Evolutionary conservation across 2,329 filamentous ascomycete genomes (phyloP).

Genomic region (Colletotrichum sublineola): DNA sequence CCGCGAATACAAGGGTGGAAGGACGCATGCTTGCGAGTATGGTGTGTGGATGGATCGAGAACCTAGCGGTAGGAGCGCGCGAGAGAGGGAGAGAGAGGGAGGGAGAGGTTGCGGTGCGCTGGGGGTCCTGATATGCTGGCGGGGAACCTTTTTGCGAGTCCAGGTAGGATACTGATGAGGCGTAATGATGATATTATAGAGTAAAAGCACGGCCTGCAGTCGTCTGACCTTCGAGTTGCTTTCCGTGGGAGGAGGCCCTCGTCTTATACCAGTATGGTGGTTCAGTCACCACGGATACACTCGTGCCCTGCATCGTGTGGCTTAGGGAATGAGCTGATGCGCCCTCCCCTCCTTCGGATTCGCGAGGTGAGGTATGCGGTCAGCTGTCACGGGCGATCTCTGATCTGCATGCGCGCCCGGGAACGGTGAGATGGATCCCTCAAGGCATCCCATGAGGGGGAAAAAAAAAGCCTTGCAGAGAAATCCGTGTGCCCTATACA

Average conservation of each 20-base stretch:
- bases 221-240: background rate
- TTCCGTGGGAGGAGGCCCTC: background rate
- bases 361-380: background rate
- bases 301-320: background rate
- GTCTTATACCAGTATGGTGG: background rate
- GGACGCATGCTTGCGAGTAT: slow-evolving; percentile 13
- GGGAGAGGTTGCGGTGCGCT: background rate
- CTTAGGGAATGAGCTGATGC: background rate
- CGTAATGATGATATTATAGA: background rate
- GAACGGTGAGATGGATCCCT: background rate
- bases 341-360: background rate
- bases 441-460: background rate
- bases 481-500: background rate
- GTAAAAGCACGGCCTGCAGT: slow-evolving; percentile 1
- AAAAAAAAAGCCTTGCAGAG: background rate
- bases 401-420: background rate
- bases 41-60: background rate
- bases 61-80: too few relatives aligned
- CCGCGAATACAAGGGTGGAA: slow-evolving; percentile 13
- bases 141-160: background rate
- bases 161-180: background rate
- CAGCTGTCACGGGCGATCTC: background rate
- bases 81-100: too few relatives aligned
- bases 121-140: background rate
- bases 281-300: background rate